These are phyloP conservation scores for Termitomyces sp. DNA, from an alignment of 768 basidiomycete species.

Conservation along the genomic window DNA sequence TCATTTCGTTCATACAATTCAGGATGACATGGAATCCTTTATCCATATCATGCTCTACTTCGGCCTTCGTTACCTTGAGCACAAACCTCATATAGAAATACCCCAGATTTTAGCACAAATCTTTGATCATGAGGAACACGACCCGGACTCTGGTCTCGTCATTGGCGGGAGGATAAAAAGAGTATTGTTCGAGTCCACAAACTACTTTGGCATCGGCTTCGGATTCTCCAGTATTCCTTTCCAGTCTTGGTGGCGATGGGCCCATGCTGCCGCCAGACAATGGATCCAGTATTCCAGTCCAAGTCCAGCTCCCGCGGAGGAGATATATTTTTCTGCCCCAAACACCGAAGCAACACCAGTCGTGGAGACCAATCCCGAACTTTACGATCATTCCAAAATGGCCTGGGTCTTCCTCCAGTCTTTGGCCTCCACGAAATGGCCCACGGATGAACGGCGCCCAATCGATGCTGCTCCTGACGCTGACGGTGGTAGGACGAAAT, in stretches of 20 bases:
- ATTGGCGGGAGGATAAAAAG: neutral
- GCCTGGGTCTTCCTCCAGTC: neutral
- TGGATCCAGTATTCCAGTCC: neutral
- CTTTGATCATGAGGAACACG: neutral
- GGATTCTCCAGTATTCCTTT: neutral
- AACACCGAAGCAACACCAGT: neutral
- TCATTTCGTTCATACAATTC: constrained; percentile 16
- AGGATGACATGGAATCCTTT: constrained; percentile 30
- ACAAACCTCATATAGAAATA: neutral
- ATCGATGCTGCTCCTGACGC: neutral
- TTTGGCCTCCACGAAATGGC: neutral
- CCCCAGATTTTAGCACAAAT: neutral
- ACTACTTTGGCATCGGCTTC: neutral
- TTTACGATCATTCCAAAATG: neutral
- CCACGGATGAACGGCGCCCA: neutral
- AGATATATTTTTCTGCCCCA: neutral
- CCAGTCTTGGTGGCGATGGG: neutral
- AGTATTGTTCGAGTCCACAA: neutral
- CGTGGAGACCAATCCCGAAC: neutral
- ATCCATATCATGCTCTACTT: constrained; percentile 15
- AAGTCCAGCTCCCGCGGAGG: neutral
- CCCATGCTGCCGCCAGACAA: neutral
- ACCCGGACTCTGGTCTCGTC: neutral
- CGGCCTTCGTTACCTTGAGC: constrained; percentile 10
- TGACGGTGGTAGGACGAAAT: neutral